Base-by-base conservation (phyloP, 1,284 basidiomycete species). In the Tilletiopsis washingtonensis region DNA sequence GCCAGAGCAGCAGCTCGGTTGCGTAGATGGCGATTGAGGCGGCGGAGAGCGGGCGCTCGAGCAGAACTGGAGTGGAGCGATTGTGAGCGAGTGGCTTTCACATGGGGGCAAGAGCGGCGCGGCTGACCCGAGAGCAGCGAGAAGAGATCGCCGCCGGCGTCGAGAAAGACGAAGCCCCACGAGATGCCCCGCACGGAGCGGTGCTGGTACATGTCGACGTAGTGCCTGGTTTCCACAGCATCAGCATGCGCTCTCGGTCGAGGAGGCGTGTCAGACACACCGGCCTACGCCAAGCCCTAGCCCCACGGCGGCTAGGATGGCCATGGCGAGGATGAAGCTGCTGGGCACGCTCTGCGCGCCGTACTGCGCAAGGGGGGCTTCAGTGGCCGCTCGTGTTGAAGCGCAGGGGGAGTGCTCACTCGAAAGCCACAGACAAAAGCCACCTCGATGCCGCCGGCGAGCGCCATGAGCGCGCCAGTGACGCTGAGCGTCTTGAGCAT, bases 91-190 rank as follows among this genome's bases (percentile, higher is more conserved):
- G n/a, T n/a, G n/a, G n/a, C n/a, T n/a, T n/a, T n/a, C n/a, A n/a
- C n/a, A n/a, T n/a, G n/a, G n/a, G n/a, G n/a, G n/a, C n/a, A n/a
- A n/a, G n/a, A n/a, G n/a, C n/a, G n/a, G n/a, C n/a, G n/a, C n/a
- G n/a, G n/a, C n/a, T n/a, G n/a, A n/a, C n/a, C n/a, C 14, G 43
- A 37, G 19, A 62, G 26, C 9, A 62, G 34, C 9, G 38, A 39
- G 5, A 56, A 50, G 6, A 62, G 41, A 48, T 62, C 60, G 5
- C 60, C 60, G 9, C 45, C 54, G 4, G 59, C 60, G 40, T 62
- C 60, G 4, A 62, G 49, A 1, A n/a, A 25, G 19, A 62, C 59
- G 47, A 62, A 62, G 27, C 41, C n/a, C 45, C 49, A 56, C 9
- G 32, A 41, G 34, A 62, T 61, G 11, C 59, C 60, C 14, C 59